Evolutionary conservation across 2,329 filamentous ascomycete genomes (phyloP).

Genomic region (Aspergillus proliferans): DNA sequence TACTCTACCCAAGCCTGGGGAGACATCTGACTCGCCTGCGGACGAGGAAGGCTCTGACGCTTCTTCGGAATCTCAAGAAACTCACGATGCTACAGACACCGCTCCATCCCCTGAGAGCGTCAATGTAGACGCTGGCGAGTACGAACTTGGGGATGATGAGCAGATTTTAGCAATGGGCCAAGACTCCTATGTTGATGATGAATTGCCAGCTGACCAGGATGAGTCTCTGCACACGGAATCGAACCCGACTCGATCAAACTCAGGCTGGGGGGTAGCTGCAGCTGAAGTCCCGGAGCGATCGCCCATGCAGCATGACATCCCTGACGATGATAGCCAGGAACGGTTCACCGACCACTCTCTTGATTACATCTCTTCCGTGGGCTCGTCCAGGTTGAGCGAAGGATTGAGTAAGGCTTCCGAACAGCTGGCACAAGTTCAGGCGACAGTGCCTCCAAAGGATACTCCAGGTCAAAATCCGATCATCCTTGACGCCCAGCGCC

Average conservation of each 20-base stretch:
- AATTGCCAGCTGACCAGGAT: constrained; percentile 18
- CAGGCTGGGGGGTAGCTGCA: constrained; percentile 50
- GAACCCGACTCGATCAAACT: constrained; percentile 4
- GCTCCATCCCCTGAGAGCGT: neutral
- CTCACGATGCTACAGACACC: constrained; percentile 1
- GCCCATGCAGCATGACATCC: constrained; percentile 45
- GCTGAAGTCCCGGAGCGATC: constrained; percentile 45
- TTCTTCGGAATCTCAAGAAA: constrained; percentile 3
- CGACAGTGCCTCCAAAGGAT: constrained; percentile 58
- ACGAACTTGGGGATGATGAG: neutral
- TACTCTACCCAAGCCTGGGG: constrained; percentile 20
- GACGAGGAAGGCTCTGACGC: constrained; percentile 1
- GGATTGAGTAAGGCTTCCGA: constrained; percentile 65
- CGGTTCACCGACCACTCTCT: constrained; percentile 47
- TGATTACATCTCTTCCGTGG: constrained; percentile 59
- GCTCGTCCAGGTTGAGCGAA: constrained; percentile 62
- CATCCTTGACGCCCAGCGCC: constrained; percentile 55
- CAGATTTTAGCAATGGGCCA: neutral
- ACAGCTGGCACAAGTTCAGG: constrained; percentile 64
- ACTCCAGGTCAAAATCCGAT: constrained; percentile 50
- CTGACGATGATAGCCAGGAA: constrained; percentile 41
- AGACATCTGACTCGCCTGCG: constrained; percentile 5
- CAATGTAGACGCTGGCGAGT: constrained; percentile 1
- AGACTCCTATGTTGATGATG: neutral
- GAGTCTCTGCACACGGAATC: constrained; percentile 10